phyloP scores from a whole-genome alignment of 208 protist species.

The Leishmania guyanensis region DNA sequence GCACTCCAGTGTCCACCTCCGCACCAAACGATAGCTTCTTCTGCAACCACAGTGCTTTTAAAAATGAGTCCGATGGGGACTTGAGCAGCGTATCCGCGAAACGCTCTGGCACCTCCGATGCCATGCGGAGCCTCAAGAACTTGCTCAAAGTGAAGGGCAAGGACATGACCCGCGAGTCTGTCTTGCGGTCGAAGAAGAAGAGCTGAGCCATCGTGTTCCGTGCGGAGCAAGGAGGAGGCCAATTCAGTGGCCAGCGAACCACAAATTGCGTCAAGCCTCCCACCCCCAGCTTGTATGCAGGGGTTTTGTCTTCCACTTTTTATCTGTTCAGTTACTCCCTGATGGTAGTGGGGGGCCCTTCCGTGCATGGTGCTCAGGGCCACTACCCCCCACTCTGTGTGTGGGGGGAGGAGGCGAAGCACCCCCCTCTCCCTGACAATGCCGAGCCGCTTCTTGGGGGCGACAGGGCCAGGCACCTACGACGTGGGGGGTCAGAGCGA shows the following conservation, averaged over 20 bases:
- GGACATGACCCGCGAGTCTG: conserved; percentile 44
- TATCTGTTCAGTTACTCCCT: background rate
- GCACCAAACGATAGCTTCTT: background rate
- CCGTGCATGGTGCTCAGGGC: background rate
- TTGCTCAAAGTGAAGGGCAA: conserved; percentile 48
- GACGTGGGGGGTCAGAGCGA: background rate
- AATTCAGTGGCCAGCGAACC: background rate
- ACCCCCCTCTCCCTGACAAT: background rate
- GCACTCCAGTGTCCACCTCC: background rate
- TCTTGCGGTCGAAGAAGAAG: conserved; percentile 30
- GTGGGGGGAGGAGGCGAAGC: background rate
- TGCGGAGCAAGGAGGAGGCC: conserved; percentile 4
- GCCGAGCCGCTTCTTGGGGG: background rate
- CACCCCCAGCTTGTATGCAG: background rate
- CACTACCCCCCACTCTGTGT: background rate
- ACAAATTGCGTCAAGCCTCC: background rate
- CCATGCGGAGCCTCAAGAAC: conserved; percentile 28
- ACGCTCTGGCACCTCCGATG: background rate
- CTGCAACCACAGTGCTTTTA: background rate
- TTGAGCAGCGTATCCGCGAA: conserved; percentile 3
- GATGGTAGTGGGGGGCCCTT: background rate
- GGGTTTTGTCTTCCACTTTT: background rate
- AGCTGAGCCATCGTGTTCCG: background rate
- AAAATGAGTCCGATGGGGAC: conserved; percentile 17
- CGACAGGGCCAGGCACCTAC: background rate